phyloP scores from a whole-genome alignment of 2,329 filamentous ascomycete species.

The Beauveria caledonica region DNA sequence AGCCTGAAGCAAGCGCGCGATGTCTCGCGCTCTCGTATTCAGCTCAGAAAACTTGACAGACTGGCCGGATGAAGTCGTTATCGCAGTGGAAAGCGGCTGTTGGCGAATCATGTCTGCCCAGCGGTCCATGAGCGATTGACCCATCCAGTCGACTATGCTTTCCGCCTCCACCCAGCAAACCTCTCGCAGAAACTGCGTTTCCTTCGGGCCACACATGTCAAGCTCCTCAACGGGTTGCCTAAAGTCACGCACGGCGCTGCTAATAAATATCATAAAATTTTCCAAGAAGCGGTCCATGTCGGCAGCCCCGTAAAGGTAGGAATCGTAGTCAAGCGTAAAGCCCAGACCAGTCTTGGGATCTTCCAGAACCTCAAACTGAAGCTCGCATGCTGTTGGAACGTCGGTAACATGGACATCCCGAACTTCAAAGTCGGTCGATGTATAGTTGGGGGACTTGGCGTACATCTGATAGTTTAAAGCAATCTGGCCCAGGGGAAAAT shows the following conservation, averaged over 20 bases:
- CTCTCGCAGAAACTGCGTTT: neutral
- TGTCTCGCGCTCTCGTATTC: neutral
- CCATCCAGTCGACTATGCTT: neutral
- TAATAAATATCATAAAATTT: neutral
- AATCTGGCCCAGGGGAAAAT: neutral
- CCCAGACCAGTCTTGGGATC: slow-evolving; percentile 1
- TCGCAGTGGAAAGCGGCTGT: neutral
- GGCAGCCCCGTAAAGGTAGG: neutral
- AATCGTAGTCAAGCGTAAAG: neutral
- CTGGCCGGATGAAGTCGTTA: neutral
- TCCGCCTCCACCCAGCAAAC: neutral
- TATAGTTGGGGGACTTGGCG: neutral
- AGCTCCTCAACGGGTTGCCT: neutral
- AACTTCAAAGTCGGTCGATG: neutral
- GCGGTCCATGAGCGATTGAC: neutral
- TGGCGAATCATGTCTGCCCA: neutral
- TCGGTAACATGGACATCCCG: slow-evolving; percentile 1
- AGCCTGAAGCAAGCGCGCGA: neutral
- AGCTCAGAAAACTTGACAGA: neutral
- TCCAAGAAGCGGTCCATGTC: slow-evolving; percentile 4
- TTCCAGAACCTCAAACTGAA: slow-evolving; percentile 2
- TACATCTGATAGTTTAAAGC: slow-evolving; percentile 3
- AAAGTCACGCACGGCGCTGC: neutral
- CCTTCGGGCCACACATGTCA: neutral
- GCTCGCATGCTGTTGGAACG: neutral